Evolutionary conservation across 1,284 basidiomycete species (phyloP), one percentile per base, ranked within the genome.

Genomic region (Vanrija sp.): DNA sequence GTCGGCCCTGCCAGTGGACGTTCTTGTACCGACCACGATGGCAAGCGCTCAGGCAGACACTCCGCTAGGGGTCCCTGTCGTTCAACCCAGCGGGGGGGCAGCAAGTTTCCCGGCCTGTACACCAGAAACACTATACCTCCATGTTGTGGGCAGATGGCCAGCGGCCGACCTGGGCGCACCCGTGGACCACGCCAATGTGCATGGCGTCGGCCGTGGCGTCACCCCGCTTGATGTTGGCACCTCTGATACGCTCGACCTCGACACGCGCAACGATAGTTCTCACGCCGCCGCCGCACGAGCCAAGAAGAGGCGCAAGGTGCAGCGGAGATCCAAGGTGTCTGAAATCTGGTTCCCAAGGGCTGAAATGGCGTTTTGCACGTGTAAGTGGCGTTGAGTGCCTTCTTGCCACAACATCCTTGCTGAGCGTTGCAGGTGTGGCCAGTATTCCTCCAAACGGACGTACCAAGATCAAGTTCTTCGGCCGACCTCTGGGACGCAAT

Each of bases 401-500:
- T 29, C 46, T 43, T 50, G 40, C 38, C 43, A 43, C 18, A 43
- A 18, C 28, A 15, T 15, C 38, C n/a, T 4, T 14, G 18, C 25
- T 19, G 9, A n/a, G 23, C 6, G 28, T 38, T 21, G 28, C 45
- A 66, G 64, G 64, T 38, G 60, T 67, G 16, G 55, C 63, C 7
- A 54, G 49, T 26, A 64, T 67, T 16, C 65, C 65, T 9, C 63
- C 65, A 23, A 63, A 62, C 23, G 65, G 62, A 25, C 52, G 63
- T 19, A 62, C 62, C 5, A 81, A 81, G 63, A 71, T 81, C 52
- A 65, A 79, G 46, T 77, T 81, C 47, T 69, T 78, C 54, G 77
- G 77, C 43, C 80, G 80, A 62, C 72, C 79, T 1, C 78, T 78
- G 47, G 80, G 80, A 0, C 74, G 80, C n/a, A 81, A 81, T 65